Evolutionary conservation across 148 eudicot genomes (phyloP).

Genomic region (Heliamphora exappendiculata): DNA sequence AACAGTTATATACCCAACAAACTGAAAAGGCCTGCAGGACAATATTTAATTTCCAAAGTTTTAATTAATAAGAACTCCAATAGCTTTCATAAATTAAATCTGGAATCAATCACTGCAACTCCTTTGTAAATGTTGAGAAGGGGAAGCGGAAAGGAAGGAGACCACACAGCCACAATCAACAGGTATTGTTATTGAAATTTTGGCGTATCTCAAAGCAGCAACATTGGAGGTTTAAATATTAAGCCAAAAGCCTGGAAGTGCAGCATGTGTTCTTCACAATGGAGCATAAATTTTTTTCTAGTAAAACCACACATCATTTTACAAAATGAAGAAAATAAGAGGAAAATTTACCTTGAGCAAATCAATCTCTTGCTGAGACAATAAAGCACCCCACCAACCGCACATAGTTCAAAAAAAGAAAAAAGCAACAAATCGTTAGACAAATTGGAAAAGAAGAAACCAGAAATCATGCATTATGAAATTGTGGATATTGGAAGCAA

Average conservation of each 20-base stretch:
- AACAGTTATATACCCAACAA: background rate
- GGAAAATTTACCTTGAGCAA: conserved; percentile 70
- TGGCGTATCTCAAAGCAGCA: background rate
- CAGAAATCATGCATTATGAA: background rate
- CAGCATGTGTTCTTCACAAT: background rate
- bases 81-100: background rate
- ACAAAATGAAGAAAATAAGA: background rate
- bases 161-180: background rate
- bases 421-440: conserved; percentile 24
- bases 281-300: background rate
- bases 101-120: background rate
- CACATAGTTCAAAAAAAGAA: conserved; percentile 18
- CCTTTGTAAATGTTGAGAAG: background rate
- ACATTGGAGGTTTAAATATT: background rate
- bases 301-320: background rate
- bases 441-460: background rate
- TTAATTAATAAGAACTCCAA: background rate
- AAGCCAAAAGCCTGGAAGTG: background rate
- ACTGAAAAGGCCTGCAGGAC: background rate
- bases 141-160: background rate
- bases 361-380: conserved; percentile 95
- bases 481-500: background rate
- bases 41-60: background rate
- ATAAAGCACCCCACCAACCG: conserved; percentile 21
- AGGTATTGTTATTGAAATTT: background rate